phyloP scores from a whole-genome alignment of 2,329 filamentous ascomycete genomes.

The Capronia coronata region DNA sequence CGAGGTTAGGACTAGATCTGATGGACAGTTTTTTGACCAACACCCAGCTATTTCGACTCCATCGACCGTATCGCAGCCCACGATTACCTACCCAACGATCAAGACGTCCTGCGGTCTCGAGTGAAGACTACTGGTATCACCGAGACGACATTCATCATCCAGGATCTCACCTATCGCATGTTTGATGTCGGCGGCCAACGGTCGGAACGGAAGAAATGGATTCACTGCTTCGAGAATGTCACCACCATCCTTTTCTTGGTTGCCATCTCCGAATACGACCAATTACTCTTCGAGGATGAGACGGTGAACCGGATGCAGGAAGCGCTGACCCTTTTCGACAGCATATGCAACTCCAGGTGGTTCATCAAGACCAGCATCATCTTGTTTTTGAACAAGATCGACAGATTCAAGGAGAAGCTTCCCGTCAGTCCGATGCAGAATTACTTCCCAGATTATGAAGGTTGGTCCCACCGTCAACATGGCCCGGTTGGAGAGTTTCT shows the following conservation, averaged over 20 bases:
- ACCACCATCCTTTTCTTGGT: conserved; percentile 95
- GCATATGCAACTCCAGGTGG: conserved; percentile 66
- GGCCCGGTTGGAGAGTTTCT: neutral
- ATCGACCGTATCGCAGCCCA: conserved; percentile 83
- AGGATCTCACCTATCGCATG: conserved; percentile 91
- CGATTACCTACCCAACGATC: conserved; percentile 91
- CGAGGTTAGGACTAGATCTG: neutral
- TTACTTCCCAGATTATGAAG: conserved; percentile 73
- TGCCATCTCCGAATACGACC: conserved; percentile 95
- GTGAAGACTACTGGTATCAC: conserved; percentile 98
- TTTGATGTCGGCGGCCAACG: conserved; percentile 94
- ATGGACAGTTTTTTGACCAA: conserved; percentile 33
- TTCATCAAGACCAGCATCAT: conserved; percentile 68
- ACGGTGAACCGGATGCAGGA: conserved; percentile 77
- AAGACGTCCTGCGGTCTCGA: conserved; percentile 90
- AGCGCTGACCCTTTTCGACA: conserved; percentile 64
- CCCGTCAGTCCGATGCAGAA: conserved; percentile 68
- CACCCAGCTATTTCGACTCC: conserved; percentile 81
- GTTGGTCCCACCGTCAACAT: conserved; percentile 30
- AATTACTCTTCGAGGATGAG: conserved; percentile 92
- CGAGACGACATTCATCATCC: conserved; percentile 92
- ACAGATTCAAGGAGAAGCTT: conserved; percentile 68
- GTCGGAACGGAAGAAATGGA: conserved; percentile 98
- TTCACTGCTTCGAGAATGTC: conserved; percentile 97
- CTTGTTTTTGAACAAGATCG: conserved; percentile 69